A percentile compares a stretch with the other conserved stretches of the same genome.
Evolutionary conservation across 768 basidiomycete species (phyloP).

Genomic region (Suillus americanus): DNA sequence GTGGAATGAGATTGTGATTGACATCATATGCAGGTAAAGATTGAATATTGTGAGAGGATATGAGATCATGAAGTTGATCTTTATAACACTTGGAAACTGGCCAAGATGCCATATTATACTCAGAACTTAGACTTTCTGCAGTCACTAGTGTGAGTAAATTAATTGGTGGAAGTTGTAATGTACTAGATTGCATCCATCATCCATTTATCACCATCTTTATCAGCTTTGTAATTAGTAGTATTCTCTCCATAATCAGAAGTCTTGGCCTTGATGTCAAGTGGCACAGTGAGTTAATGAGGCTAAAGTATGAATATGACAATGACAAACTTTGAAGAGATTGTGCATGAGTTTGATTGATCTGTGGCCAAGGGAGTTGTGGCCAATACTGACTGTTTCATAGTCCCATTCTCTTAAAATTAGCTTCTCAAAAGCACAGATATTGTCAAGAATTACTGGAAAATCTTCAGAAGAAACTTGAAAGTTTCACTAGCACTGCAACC

Average conservation of each 20-base stretch:
- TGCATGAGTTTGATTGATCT: slow-evolving; percentile 3
- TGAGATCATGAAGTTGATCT: too few relatives aligned
- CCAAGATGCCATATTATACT: slow-evolving; percentile 4
- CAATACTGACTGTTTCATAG: not conserved
- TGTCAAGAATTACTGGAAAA: too few relatives aligned
- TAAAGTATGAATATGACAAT: not conserved
- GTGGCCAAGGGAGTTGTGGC: not conserved
- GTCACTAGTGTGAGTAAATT: not conserved
- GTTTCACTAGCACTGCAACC: too few relatives aligned
- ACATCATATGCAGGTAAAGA: too few relatives aligned
- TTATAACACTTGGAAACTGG: not conserved
- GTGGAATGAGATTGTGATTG: too few relatives aligned
- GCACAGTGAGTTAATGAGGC: too few relatives aligned
- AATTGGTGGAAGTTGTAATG: not conserved
- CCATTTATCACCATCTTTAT: too few relatives aligned
- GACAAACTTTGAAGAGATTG: slow-evolving; percentile 4
- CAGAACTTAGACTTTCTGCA: not conserved
- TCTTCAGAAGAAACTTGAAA: too few relatives aligned
- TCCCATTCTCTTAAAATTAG: not conserved
- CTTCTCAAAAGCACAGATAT: not conserved
- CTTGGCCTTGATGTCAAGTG: not conserved
- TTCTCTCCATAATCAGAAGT: too few relatives aligned
- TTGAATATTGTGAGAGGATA: too few relatives aligned
- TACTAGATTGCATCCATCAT: too few relatives aligned
- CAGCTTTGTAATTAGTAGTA: too few relatives aligned